A percentile compares a stretch with the other conserved stretches of the same genome.
Evolutionary conservation across 169 alveolate genomes (phyloP).

Genomic region (Eimeria tenella): DNA sequence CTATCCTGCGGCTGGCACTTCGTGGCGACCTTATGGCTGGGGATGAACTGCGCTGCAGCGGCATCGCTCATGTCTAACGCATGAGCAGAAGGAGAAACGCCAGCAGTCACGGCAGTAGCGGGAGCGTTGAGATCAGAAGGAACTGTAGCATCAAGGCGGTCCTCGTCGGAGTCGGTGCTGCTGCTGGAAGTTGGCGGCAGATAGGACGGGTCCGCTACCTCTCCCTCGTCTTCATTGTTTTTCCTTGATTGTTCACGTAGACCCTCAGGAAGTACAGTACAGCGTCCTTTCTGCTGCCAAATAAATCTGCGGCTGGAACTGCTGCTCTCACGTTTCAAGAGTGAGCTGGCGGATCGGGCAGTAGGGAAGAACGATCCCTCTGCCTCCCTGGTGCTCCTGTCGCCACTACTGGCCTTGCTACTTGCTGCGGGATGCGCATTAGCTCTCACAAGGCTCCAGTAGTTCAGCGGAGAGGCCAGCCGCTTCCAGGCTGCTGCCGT

Average conservation of each 20-base stretch:
- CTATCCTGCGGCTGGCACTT: background rate
- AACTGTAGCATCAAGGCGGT: background rate
- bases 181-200: conserved; percentile 6
- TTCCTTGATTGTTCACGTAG: conserved; percentile 59
- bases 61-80: background rate
- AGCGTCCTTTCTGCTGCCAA: conserved; percentile 11
- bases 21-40: background rate
- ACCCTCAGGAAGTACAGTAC: background rate
- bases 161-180: background rate
- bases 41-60: no score
- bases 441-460: background rate
- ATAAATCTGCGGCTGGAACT: conserved; percentile 2
- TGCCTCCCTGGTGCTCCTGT: background rate
- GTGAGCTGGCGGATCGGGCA: background rate
- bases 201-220: conserved; percentile 49
- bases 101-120: background rate
- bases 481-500: background rate
- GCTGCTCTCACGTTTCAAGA: background rate
- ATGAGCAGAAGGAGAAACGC: background rate
- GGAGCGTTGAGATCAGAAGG: background rate
- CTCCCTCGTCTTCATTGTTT: conserved; percentile 69
- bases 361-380: background rate
- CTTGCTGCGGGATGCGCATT: background rate
- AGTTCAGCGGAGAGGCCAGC: background rate
- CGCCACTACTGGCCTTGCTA: background rate